Base-by-base conservation (phyloP, 805 yeast species). In the Komagataella mondaviorum region DNA sequence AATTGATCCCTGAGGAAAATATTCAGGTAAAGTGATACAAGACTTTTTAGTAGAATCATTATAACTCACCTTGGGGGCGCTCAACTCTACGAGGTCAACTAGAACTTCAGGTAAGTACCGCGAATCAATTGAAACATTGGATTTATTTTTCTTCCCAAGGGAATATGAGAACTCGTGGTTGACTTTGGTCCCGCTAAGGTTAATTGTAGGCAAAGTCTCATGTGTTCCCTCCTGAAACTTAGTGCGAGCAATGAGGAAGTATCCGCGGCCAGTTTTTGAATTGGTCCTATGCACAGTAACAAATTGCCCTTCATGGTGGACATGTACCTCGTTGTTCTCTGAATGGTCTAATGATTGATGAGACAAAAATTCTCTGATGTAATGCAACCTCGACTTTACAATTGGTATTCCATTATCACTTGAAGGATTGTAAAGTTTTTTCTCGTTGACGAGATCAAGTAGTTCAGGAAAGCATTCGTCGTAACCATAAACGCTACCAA, bases 401-500 rank as follows among this genome's bases (percentile, higher is more conserved):
- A 71, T 67, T 4, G 88, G 82, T 60, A 91, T 90, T 45, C 98
- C 98, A 17, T 63, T 54, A 23, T 65, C 63, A 4, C 17, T 57
- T 6, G 69, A 73, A 51, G 64, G 71, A 2, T 76, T 68, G 60
- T 91, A 91, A 4, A 66, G 67, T 54, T 95, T 75, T 4, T 66
- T 70, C 62, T 91, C 99, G 45, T 72, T 68, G 16, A 91, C 99
- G 46, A 91, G 83, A 61, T 90, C 84, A 47, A 93, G 70, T 23
- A 88, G 69, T 45, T 77, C 71, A 6, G 97, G 97, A 64, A 84
- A 93, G 50, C 91, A 78, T 67, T 91, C 98, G 61, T 91, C 99
- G 59, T 80, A 89, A 14, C 99, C 99, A 67, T 86, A 83, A 0
- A 88, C 95, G 1, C 96, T 84, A 2, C 99, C 99, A 48, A 89